Conservation (phyloP, 495 filamentous ascomycete genomes). For the Daldinia grandis region DNA sequence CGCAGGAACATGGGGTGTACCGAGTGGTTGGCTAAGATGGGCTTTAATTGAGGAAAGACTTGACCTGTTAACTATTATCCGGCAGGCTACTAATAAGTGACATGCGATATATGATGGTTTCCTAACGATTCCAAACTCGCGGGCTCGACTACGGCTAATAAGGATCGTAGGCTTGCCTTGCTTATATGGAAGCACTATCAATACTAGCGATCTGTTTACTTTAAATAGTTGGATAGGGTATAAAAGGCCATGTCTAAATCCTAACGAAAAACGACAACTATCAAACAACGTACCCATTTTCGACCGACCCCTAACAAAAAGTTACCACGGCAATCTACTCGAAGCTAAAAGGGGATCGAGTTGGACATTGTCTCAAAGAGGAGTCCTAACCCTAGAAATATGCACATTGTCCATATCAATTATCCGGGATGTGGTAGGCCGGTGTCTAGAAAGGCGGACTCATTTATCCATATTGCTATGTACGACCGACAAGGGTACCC, state of each 20-base stretch:
- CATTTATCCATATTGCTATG: conserved; percentile 34
- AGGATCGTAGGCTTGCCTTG: not conserved
- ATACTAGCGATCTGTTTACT: not conserved
- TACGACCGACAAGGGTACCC: conserved; percentile 17
- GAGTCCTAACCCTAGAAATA: conserved; percentile 26
- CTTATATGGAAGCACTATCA: too few relatives aligned
- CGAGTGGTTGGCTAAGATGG: conserved; percentile 33
- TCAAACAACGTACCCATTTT: not conserved
- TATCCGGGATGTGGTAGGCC: conserved; percentile 27
- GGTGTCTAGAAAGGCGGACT: conserved; percentile 18
- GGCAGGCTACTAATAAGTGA: conserved; percentile 8
- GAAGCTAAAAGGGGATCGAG: not conserved
- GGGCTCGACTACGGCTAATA: not conserved
- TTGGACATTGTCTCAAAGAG: not conserved
- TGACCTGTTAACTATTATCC: conserved; percentile 22
- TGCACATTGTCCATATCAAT: conserved; percentile 12
- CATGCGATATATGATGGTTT: too few relatives aligned
- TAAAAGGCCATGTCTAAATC: not conserved
- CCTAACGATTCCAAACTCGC: not conserved
- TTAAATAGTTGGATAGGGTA: not conserved
- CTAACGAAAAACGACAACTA: not conserved
- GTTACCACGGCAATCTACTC: not conserved
- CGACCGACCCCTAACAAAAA: not conserved
- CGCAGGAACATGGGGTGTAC: conserved; percentile 10
- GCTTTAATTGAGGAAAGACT: not conserved